Evolutionary conservation across 495 filamentous ascomycete species (phyloP), one percentile per base, ranked within the genome.

Genomic region (Aspergillus hancockii): DNA sequence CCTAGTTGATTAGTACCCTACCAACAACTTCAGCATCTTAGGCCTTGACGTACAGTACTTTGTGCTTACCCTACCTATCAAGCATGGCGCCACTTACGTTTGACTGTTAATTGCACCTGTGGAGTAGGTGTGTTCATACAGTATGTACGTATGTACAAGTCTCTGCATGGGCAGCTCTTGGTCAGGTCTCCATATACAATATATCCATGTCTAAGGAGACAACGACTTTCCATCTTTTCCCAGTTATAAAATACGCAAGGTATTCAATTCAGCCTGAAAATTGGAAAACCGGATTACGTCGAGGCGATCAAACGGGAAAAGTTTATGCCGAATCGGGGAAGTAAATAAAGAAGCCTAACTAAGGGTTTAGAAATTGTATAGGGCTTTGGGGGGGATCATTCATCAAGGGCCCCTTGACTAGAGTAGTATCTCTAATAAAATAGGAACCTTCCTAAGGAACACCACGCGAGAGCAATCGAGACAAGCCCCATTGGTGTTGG

Each of bases 391-490:
- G 51, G 19, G 51, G 34, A 53, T 25, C 32, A 31, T 16, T 36
- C 53, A 52, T 58, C 58, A 52, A 30, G 54, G 57, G 46, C 49
- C 57, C 59, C 57, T 52, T 63, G 56, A 59, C 53, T 55, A 34
- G 28, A 19, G 34, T 23, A 3, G 25, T 51, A 16, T 32, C 23
- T 51, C 31, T n/a, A 16, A 51, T 51, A 25, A 25, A 51, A 16
- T 19, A 45, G 9, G 22, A 30, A 49, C 23, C 32, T 19, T 16
- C 31, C 19, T 50, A 23, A 9, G 25, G 23, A 58, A 43, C 61
- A 63, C 61, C 64, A 59, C 61, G 61, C 58, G 61, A 62, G 65
- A 54, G 58, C 43, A 49, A 67, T 67, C 41, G 43, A 63, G 45
- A 66, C 54, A 66, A 62, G 56, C 59, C 63, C 62, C 58, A 59